A percentile compares a stretch with the other conserved stretches of the same genome.
Evolutionary conservation across 768 basidiomycete genomes (phyloP).

Genomic region (Psilocybe subaeruginosa): DNA sequence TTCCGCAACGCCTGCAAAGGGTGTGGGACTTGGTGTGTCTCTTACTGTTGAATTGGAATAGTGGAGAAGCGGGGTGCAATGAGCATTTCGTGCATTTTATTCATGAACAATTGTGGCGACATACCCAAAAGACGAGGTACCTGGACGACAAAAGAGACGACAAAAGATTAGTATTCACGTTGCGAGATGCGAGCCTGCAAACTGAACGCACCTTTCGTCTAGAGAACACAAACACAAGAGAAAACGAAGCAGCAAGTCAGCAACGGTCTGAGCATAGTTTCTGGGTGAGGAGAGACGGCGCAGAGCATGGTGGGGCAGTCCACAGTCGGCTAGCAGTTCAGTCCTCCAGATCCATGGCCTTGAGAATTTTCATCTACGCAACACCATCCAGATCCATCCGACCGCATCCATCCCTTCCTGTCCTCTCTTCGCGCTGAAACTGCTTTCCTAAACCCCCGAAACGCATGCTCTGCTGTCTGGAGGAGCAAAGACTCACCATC

Average conservation of each 20-base stretch:
- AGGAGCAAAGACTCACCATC: constrained; percentile 43
- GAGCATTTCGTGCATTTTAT: not conserved
- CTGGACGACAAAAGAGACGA: constrained; percentile 25
- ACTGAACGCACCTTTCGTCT: constrained; percentile 83
- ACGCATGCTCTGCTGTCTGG: constrained; percentile 14
- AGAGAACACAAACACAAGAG: constrained; percentile 17
- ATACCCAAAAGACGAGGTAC: constrained; percentile 96
- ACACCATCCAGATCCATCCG: constrained; percentile 28
- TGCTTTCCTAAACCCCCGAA: constrained; percentile 12
- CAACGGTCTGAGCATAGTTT: constrained; percentile 10
- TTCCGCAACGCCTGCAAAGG: constrained; percentile 95
- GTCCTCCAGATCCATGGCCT: not conserved
- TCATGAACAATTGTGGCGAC: constrained; percentile 32
- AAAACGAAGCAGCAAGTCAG: constrained; percentile 28
- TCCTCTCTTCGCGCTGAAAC: constrained; percentile 23
- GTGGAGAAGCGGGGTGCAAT: constrained; percentile 1
- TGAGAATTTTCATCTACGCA: constrained; percentile 4
- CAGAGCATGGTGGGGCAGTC: not conserved
- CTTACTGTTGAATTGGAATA: constrained; percentile 62
- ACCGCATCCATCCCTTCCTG: constrained; percentile 28
- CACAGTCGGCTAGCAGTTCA: not conserved
- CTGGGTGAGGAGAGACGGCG: not conserved
- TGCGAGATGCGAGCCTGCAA: not conserved
- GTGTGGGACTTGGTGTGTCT: constrained; percentile 97
- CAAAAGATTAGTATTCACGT: not conserved